Base-by-base conservation (phyloP, 371 early-diverging fungal genomes). In the Mortierella sp. region DNA sequence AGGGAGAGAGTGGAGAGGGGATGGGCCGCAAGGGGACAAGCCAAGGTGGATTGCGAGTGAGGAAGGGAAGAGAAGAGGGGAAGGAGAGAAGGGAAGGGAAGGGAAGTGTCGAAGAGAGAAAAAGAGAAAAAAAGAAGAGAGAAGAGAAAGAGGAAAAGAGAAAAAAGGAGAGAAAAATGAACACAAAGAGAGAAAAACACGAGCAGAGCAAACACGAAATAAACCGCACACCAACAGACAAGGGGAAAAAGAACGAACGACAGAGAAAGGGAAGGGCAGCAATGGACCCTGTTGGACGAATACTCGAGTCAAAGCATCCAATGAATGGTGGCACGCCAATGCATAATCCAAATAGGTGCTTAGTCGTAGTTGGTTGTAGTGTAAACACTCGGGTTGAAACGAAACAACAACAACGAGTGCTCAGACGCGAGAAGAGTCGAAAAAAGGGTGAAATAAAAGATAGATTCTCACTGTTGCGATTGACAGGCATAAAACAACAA, bases 391-490 rank as follows among this genome's bases (percentile, higher is more conserved):
- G 16, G 13, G 16, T 16, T 3, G 3, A 50, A 50, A 2, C 6
- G 6, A 14, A 31, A 61, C 21, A 61, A 16, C 34, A 34, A 61
- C 14, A 26, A 26, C 61, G 28, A 28, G 19, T 61, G 61, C 61
- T 61, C 67, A 37, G 26, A 21, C 37, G 24, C 37, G 19, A 24
- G 24, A 21, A 67, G 67, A 67, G 67, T 67, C 67, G 67, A 67
- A 67, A 67, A 37, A 61, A 61, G 21, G 61, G 34, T 16, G 34
- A 61, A 31, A 61, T 34, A 34, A 31, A 34, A 34, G 24, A 67
- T 40, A 37, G 67, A 67, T 67, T 67, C 67, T 67, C n/a, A n/a
- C 67, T 40, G 67, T 37, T 67, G 67, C 67, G 67, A 67, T 67
- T 37, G 67, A 67, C 40, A 40, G 67, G 24, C 67, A 67, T 24